phyloP scores from a whole-genome alignment of 495 filamentous ascomycete species.

The Penicillium bovifimosum region DNA sequence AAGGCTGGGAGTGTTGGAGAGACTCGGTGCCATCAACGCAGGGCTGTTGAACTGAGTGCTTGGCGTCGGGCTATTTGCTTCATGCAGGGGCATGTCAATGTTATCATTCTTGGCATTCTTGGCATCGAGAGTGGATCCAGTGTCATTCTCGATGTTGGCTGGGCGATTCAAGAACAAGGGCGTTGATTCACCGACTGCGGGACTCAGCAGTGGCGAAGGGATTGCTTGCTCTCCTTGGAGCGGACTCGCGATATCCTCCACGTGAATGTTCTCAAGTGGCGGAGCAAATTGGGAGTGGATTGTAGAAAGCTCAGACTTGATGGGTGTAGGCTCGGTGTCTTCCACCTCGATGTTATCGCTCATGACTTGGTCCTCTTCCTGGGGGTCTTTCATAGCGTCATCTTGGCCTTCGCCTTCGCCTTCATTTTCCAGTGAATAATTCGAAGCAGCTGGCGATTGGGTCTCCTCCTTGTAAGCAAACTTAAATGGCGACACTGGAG shows the following conservation, averaged over 20 bases:
- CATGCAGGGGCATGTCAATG: slow-evolving; percentile 7
- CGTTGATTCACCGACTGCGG: slow-evolving; percentile 6
- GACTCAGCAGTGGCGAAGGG: slow-evolving; percentile 16
- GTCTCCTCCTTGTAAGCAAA: background rate
- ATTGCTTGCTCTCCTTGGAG: slow-evolving; percentile 2
- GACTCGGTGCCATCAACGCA: slow-evolving; percentile 19
- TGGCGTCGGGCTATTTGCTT: slow-evolving; percentile 11
- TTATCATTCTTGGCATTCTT: slow-evolving; percentile 9
- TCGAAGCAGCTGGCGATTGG: background rate
- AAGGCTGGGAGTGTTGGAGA: slow-evolving; percentile 16
- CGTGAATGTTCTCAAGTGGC: slow-evolving; percentile 16
- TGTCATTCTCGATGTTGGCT: slow-evolving; percentile 28
- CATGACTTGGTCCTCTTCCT: slow-evolving; percentile 16
- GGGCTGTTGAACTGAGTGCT: slow-evolving; percentile 15
- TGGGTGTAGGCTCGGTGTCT: slow-evolving; percentile 20
- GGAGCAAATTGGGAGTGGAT: slow-evolving; percentile 3
- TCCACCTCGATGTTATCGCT: slow-evolving; percentile 13
- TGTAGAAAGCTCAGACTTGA: slow-evolving; percentile 3
- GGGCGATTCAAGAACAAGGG: slow-evolving; percentile 19
- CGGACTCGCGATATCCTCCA: slow-evolving; percentile 9
- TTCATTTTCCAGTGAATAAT: background rate
- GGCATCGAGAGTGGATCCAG: slow-evolving; percentile 3
- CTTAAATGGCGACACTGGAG: background rate
- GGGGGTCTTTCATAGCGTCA: slow-evolving; percentile 2
- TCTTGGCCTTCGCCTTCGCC: slow-evolving; percentile 6